phyloP scores from a whole-genome alignment of 129 eudicot species.

The Apium graveolens region DNA sequence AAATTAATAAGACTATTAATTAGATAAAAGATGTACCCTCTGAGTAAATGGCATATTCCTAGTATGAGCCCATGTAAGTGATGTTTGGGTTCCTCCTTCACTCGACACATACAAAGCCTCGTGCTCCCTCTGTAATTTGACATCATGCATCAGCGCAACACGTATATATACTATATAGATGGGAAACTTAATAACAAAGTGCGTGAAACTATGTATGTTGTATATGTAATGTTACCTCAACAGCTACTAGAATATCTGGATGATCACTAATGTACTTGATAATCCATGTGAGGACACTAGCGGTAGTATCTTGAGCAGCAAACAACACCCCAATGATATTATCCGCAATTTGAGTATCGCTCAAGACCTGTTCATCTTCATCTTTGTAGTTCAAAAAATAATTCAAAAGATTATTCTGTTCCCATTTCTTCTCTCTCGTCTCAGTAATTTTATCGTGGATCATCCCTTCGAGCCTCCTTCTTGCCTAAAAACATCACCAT shows the following conservation, averaged over 20 bases:
- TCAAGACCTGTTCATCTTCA: slow-evolving; percentile 17
- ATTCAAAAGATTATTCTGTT: slow-evolving; percentile 23
- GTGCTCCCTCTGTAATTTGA: neutral
- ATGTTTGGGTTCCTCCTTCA: slow-evolving; percentile 32
- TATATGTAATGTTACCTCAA: slow-evolving; percentile 23
- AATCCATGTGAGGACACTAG: slow-evolving; percentile 44
- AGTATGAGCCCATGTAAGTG: slow-evolving; percentile 47
- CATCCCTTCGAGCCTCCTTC: slow-evolving; percentile 27
- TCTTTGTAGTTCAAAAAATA: slow-evolving; percentile 31
- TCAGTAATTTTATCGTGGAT: slow-evolving; percentile 17
- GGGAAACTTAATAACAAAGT: neutral
- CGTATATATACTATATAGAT: neutral
- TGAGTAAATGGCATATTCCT: slow-evolving; percentile 42
- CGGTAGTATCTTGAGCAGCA: slow-evolving; percentile 50
- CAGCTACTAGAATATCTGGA: slow-evolving; percentile 18
- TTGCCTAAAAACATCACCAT: slow-evolving; percentile 27
- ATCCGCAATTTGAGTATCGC: slow-evolving; percentile 38
- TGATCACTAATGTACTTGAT: slow-evolving; percentile 37
- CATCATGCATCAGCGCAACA: neutral
- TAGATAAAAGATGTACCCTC: slow-evolving; percentile 18
- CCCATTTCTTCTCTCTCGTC: slow-evolving; percentile 23
- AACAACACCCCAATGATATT: slow-evolving; percentile 50
- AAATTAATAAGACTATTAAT: neutral
- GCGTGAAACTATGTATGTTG: neutral
- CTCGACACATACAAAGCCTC: slow-evolving; percentile 8